These are phyloP conservation scores for Cadophora malorum DNA, from an alignment of 2,329 filamentous ascomycete species.

Conservation along the genomic window DNA sequence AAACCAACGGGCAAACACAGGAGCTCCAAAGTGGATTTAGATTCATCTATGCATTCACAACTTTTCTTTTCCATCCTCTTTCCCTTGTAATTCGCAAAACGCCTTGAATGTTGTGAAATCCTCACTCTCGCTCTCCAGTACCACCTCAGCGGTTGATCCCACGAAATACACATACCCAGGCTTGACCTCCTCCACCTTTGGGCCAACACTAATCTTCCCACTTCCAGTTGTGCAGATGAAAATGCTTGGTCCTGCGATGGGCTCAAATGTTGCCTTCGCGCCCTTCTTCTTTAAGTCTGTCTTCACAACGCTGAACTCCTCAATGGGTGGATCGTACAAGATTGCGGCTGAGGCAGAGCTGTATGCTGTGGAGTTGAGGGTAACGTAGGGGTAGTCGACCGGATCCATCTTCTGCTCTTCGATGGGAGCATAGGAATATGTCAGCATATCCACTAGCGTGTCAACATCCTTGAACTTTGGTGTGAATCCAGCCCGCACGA, in stretches of 20 bases:
- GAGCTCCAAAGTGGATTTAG: not conserved
- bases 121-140: constrained; percentile 76
- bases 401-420: constrained; percentile 93
- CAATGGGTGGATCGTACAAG: constrained; percentile 94
- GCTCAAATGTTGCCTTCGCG: constrained; percentile 87
- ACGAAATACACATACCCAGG: constrained; percentile 83
- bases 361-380: constrained; percentile 82
- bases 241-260: constrained; percentile 87
- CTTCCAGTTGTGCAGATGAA: constrained; percentile 86
- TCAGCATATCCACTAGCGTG: constrained; percentile 88
- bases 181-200: constrained; percentile 76
- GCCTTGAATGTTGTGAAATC: constrained; percentile 90
- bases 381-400: constrained; percentile 82
- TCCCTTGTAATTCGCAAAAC: constrained; percentile 80
- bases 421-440: constrained; percentile 94
- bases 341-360: constrained; percentile 73
- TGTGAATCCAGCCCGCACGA: constrained; percentile 95
- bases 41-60: constrained; percentile 28
- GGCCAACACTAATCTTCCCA: constrained; percentile 84
- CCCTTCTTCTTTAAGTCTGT: constrained; percentile 73
- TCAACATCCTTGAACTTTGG: constrained; percentile 98
- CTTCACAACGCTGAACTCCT: constrained; percentile 91
- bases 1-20: too few relatives aligned
- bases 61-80: constrained; percentile 41
- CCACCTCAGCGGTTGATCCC: constrained; percentile 83